Base-by-base conservation (phyloP, 176 grass and related monocot genomes). In the Luzula sylvatica region DNA sequence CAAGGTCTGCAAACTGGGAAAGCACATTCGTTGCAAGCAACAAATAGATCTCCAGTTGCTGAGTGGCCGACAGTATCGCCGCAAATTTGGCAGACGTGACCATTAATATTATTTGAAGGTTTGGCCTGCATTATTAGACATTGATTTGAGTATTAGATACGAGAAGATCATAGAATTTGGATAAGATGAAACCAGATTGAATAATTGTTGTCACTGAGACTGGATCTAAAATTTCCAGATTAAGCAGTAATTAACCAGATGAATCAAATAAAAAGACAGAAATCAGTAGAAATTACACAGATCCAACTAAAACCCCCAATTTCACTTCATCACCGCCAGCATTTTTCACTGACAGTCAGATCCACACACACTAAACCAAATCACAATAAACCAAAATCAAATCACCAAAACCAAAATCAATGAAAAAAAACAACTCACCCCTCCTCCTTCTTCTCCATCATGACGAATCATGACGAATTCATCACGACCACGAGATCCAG, bases 11-110 rank as follows among this genome's bases (percentile, higher is more conserved):
- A 99, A 46, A 99, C 93, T 23, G 93, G 93, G 66, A 99, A 99
- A 41, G 93, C 93, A 1, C 93, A 99, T 72, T 99, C 93, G 13
- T 99, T 99, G 82, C 93, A 99, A 55, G 93, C 93, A 25, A 99
- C 93, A 77, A 99, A 99, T 27, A 92, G 65, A 21, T 92, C 93
- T 0, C 78, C 86, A 1, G 64, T 87, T 3, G 78, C 81, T 23
- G 93, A 74, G 52, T 83, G 69, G 0, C 93, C 93, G 22, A 99
- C 82, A 22, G 75, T 75, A 43, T 99, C 93, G 0, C 93, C 72
- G 40, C 93, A 99, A 63, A 99, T 99, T 56, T 99, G 93, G 65
- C 93, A 99, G n/a, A 83, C 53, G 58, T 95, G 76, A 3, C 70
- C 78, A 18, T 69, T 87, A 17, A 50, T 56, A 15, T 60, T 78